Percentiles rank a stretch among this genome's conserved stretches.
These are phyloP conservation scores for Aspergillus oerlinghausenensis DNA, from an alignment of 2,329 filamentous ascomycete genomes.

Conservation along the genomic window DNA sequence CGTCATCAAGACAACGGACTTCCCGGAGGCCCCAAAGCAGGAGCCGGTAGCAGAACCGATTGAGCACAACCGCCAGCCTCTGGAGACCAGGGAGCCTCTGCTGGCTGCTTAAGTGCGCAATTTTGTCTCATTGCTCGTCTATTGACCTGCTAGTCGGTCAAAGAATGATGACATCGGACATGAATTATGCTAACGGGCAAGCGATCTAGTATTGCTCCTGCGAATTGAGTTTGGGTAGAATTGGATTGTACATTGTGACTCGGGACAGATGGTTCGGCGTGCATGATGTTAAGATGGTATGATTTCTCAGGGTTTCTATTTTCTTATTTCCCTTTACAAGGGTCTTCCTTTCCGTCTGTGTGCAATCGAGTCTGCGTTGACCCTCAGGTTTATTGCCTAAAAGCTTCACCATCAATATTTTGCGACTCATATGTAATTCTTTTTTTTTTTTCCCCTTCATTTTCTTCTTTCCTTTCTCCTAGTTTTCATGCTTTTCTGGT, in stretches of 20 bases:
- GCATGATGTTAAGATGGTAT: constrained; percentile 21
- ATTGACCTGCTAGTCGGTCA: background rate
- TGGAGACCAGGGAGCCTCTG: constrained; percentile 29
- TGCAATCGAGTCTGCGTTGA: background rate
- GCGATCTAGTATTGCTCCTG: background rate
- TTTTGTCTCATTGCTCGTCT: background rate
- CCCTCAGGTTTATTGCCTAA: background rate
- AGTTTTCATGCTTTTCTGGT: background rate
- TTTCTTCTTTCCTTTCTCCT: background rate
- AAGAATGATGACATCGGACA: background rate
- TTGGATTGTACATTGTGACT: constrained; percentile 3
- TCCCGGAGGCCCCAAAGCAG: constrained; percentile 45
- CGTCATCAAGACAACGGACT: constrained; percentile 44
- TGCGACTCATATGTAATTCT: background rate
- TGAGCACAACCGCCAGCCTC: constrained; percentile 25
- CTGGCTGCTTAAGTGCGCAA: constrained; percentile 22
- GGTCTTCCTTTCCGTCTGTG: constrained; percentile 1
- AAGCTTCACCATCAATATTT: background rate
- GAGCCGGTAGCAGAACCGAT: constrained; percentile 32
- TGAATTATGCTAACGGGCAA: background rate
- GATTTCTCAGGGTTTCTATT: constrained; percentile 9
- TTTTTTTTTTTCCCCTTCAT: background rate
- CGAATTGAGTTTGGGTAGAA: background rate
- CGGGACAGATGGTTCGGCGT: constrained; percentile 10
- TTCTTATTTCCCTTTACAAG: constrained; percentile 1